Evolutionary conservation across 768 basidiomycete genomes (phyloP).

Genomic region (Serendipita sp.): DNA sequence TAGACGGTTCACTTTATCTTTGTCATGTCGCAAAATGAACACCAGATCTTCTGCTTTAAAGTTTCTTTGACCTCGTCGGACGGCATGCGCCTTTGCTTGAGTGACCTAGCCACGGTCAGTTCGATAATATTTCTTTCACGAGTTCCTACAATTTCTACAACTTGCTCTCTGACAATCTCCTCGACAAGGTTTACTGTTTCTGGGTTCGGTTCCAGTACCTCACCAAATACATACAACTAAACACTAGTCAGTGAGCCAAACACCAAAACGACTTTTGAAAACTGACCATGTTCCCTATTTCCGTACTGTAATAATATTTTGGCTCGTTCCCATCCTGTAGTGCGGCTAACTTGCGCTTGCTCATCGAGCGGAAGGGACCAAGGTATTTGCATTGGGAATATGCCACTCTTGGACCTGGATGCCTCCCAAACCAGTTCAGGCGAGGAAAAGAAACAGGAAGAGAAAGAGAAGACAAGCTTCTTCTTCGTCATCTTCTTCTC

Average conservation of each 20-base stretch:
- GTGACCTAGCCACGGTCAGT: slow-evolving; percentile 41
- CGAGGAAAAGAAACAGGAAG: background rate
- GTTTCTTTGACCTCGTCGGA: slow-evolving; percentile 67
- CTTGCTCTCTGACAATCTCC: slow-evolving; percentile 78
- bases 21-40: slow-evolving; percentile 87
- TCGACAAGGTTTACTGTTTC: slow-evolving; percentile 91
- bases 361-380: slow-evolving; percentile 47
- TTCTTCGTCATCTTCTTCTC: slow-evolving; percentile 2
- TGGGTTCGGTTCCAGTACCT: slow-evolving; percentile 74
- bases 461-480: background rate
- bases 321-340: slow-evolving; percentile 8
- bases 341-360: slow-evolving; percentile 11
- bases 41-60: slow-evolving; percentile 89
- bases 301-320: slow-evolving; percentile 70
- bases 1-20: slow-evolving; percentile 84
- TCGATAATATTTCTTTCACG: background rate
- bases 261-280: background rate
- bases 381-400: slow-evolving; percentile 90
- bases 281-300: slow-evolving; percentile 85
- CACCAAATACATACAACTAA: slow-evolving; percentile 95
- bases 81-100: slow-evolving; percentile 74
- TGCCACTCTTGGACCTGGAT: slow-evolving; percentile 53
- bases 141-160: slow-evolving; percentile 66
- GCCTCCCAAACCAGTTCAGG: background rate
- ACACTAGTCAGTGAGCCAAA: background rate